These are phyloP conservation scores for Mycotypha africana DNA, from an alignment of 371 early-diverging fungal genomes.

Conservation along the genomic window DNA sequence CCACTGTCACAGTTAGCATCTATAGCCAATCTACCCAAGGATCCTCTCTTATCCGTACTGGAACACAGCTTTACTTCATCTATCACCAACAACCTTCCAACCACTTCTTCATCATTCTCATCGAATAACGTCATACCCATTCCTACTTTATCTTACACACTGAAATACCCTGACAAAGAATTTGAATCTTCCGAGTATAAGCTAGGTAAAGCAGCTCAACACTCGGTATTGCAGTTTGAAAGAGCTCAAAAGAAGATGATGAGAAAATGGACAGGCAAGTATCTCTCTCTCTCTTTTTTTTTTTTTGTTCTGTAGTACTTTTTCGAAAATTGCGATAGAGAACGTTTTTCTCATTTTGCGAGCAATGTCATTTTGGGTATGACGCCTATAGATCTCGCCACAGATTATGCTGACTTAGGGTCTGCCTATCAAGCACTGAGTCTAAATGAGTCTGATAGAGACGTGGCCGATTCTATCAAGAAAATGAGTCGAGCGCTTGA, in stretches of 20 bases:
- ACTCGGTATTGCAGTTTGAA: slow-evolving; percentile 54
- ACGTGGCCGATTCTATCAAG: slow-evolving; percentile 81
- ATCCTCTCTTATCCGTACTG: slow-evolving; percentile 45
- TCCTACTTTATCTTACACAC: slow-evolving; percentile 36
- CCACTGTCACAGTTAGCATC: too few species aligned
- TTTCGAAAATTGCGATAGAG: not conserved
- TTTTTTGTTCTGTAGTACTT: not conserved
- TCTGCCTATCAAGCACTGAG: slow-evolving; percentile 86
- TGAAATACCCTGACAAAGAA: slow-evolving; percentile 59
- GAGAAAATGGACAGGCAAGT: slow-evolving; percentile 51
- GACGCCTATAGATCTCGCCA: too few species aligned
- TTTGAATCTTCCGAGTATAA: slow-evolving; percentile 64
- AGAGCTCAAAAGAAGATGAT: slow-evolving; percentile 53
- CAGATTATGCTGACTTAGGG: slow-evolving; percentile 80
- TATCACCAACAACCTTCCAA: too few species aligned
- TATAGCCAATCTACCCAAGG: slow-evolving; percentile 59
- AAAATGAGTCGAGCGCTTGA: too few species aligned
- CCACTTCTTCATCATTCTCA: too few species aligned
- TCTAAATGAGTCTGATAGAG: slow-evolving; percentile 70
- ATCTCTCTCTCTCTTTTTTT: not conserved
- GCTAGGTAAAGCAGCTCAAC: slow-evolving; percentile 55
- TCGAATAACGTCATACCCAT: slow-evolving; percentile 44
- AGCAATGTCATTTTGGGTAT: too few species aligned
- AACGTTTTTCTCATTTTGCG: too few species aligned
- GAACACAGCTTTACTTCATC: too few species aligned